These are phyloP conservation scores for Fusarium neocosmosporiellum DNA, from an alignment of 2,329 filamentous ascomycete species.

Conservation along the genomic window DNA sequence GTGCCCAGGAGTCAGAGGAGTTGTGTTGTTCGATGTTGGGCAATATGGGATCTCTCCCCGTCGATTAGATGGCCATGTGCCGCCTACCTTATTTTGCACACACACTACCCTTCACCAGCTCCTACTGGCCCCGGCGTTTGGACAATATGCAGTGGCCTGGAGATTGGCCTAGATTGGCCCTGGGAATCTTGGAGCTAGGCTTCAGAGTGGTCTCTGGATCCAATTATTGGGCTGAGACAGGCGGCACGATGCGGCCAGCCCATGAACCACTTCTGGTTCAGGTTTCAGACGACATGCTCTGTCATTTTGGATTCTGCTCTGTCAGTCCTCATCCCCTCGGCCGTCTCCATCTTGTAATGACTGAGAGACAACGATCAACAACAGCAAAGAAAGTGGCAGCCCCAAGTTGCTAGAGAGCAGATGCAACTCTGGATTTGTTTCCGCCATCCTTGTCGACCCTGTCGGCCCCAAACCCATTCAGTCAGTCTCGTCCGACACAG, in stretches of 20 bases:
- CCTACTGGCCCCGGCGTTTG: slow-evolving; percentile 13
- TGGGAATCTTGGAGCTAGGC: slow-evolving; percentile 35
- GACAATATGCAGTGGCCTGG: slow-evolving; percentile 17
- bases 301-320: slow-evolving; percentile 4
- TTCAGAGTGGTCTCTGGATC: slow-evolving; percentile 32
- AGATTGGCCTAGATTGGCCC: slow-evolving; percentile 38
- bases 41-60: background rate
- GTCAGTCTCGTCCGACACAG: slow-evolving; percentile 41
- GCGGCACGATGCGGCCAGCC: slow-evolving; percentile 38
- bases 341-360: slow-evolving; percentile 22
- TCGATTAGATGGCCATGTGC: background rate
- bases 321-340: slow-evolving; percentile 1
- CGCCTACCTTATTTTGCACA: slow-evolving; percentile 1
- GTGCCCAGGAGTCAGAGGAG: background rate
- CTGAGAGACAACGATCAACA: slow-evolving; percentile 31
- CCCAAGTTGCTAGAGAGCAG: slow-evolving; percentile 28
- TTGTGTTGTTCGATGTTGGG: background rate
- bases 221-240: slow-evolving; percentile 44
- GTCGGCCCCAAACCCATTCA: slow-evolving; percentile 38
- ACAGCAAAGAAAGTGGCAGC: slow-evolving; percentile 28
- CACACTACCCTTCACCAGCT: slow-evolving; percentile 11
- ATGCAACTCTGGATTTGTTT: slow-evolving; percentile 40
- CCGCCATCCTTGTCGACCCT: slow-evolving; percentile 36
- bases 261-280: slow-evolving; percentile 37
- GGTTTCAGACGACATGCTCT: slow-evolving; percentile 32